These are phyloP conservation scores for Debaryomyces psychrophilus DNA, from an alignment of 1,139 yeast genomes.

Conservation along the genomic window DNA sequence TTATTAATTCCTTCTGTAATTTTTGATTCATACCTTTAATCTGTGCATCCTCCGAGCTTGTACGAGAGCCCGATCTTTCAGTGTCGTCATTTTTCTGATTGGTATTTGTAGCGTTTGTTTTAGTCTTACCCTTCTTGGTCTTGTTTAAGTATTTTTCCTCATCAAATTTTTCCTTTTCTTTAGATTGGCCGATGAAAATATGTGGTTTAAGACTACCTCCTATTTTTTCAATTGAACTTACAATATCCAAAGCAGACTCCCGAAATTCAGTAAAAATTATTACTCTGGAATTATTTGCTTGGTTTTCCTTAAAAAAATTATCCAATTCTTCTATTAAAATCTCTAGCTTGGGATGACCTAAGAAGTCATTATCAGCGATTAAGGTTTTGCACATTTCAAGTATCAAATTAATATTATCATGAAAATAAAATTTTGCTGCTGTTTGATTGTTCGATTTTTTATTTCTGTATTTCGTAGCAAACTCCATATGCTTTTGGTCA, in stretches of 20 bases:
- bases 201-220: conserved; percentile 62
- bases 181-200: conserved; percentile 85
- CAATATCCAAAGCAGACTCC: conserved; percentile 87
- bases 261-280: conserved; percentile 87
- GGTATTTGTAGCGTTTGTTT: conserved; percentile 25
- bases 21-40: conserved; percentile 70
- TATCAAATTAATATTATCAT: conserved; percentile 50
- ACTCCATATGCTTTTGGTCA: conserved; percentile 58
- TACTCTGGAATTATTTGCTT: conserved; percentile 59
- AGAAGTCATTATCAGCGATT: conserved; percentile 41
- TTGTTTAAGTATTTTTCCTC: conserved; percentile 44
- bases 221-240: conserved; percentile 57
- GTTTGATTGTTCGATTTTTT: conserved; percentile 58
- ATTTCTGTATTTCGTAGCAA: conserved; percentile 55
- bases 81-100: conserved; percentile 23
- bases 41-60: conserved; percentile 59
- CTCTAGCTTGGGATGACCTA: conserved; percentile 80
- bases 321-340: conserved; percentile 59
- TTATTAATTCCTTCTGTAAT: conserved; percentile 71
- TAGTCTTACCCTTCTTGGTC: conserved; percentile 36
- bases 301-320: conserved; percentile 51
- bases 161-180: conserved; percentile 62
- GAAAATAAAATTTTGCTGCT: conserved; percentile 61
- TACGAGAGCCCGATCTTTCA: conserved; percentile 17
- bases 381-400: conserved; percentile 48